These are phyloP conservation scores for Penicillium paxilli DNA, from an alignment of 495 filamentous ascomycete genomes.

Conservation along the genomic window DNA sequence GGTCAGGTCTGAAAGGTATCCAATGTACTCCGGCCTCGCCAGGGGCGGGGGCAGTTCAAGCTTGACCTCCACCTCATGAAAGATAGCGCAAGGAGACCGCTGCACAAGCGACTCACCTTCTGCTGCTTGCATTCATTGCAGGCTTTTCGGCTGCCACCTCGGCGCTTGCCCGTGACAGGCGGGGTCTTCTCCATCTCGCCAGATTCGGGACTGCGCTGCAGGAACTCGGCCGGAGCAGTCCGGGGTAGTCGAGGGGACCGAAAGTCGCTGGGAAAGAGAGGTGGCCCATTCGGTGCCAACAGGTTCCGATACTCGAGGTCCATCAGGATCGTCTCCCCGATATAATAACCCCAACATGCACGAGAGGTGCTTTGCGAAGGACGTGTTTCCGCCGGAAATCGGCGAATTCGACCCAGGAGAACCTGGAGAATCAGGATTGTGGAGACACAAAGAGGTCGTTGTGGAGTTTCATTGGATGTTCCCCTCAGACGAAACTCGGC, in stretches of 20 bases:
- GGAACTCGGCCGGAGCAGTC: constrained; percentile 34
- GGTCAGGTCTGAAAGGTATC: too few species aligned
- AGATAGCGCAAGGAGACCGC: too few species aligned
- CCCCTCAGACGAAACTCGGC: constrained; percentile 6
- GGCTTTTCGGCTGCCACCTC: constrained; percentile 48
- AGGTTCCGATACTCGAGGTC: constrained; percentile 44
- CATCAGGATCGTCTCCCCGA: constrained; percentile 40
- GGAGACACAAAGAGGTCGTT: background rate
- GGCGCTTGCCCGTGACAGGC: constrained; percentile 47
- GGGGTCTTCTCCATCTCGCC: constrained; percentile 45
- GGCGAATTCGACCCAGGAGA: constrained; percentile 32
- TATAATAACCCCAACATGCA: constrained; percentile 36
- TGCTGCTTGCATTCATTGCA: constrained; percentile 55
- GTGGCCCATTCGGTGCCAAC: constrained; percentile 39
- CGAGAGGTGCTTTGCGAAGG: constrained; percentile 6
- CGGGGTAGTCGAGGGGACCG: constrained; percentile 42
- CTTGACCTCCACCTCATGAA: background rate
- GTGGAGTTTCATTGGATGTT: background rate
- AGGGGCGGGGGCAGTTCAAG: too few species aligned
- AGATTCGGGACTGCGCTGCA: constrained; percentile 35
- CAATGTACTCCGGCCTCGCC: background rate
- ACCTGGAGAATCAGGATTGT: background rate
- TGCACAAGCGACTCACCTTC: constrained; percentile 43
- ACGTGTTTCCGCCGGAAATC: constrained; percentile 49
- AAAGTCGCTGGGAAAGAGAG: constrained; percentile 42